phyloP scores from a whole-genome alignment of 1,284 basidiomycete genomes.

The Marasmius sp. region DNA sequence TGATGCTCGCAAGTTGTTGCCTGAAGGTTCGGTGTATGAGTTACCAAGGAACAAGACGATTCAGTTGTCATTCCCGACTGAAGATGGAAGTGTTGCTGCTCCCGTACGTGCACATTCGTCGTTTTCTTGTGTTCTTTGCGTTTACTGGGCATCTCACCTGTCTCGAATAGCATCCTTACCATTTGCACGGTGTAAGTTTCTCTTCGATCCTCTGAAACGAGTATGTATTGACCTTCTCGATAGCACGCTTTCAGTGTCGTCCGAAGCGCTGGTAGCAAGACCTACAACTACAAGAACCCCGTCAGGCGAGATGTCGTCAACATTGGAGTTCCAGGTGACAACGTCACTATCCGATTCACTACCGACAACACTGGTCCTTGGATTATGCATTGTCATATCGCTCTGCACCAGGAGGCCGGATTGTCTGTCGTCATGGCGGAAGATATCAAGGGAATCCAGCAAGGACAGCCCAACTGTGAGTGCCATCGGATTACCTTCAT shows the following conservation, averaged over 20 bases:
- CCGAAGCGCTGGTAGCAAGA: slow-evolving; percentile 16
- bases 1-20: slow-evolving; percentile 43
- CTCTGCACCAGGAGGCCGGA: too few relatives aligned
- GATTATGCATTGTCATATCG: not conserved
- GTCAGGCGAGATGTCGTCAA: slow-evolving; percentile 1
- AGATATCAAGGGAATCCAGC: not conserved
- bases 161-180: slow-evolving; percentile 19
- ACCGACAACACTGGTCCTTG: not conserved
- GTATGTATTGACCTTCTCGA: not conserved
- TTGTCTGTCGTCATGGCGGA: too few relatives aligned
- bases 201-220: not conserved
- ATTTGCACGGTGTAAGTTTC: slow-evolving; percentile 39
- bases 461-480: not conserved
- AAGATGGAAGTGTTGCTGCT: slow-evolving; percentile 25
- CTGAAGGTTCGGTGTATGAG: slow-evolving; percentile 41
- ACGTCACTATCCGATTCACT: not conserved
- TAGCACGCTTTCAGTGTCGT: slow-evolving; percentile 40
- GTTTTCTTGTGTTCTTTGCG: too few relatives aligned
- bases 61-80: slow-evolving; percentile 41
- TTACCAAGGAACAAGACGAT: slow-evolving; percentile 47
- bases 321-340: not conserved
- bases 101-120: too few relatives aligned
- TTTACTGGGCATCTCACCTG: too few relatives aligned
- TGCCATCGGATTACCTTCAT: not conserved
- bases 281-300: slow-evolving; percentile 33